A percentile compares a stretch with the other conserved stretches of the same genome.
phyloP scores from a whole-genome alignment of 768 basidiomycete genomes.

The Ramaria sp. region DNA sequence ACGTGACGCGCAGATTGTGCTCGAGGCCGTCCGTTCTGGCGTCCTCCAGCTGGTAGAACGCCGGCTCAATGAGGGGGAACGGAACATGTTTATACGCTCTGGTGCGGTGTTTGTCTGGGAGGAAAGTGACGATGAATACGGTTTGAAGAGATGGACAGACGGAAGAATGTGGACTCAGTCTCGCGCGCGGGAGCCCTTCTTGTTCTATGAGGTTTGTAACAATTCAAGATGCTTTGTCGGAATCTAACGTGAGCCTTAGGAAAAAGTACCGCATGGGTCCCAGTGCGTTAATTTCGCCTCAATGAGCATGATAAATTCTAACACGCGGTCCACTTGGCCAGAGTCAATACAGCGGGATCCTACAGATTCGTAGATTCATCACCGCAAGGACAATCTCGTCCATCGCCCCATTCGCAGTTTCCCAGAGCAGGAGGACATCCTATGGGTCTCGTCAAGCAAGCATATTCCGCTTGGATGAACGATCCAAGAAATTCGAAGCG shows the following conservation, averaged over 20 bases:
- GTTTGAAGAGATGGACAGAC: slow-evolving; percentile 62
- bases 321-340: not conserved
- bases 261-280: slow-evolving; percentile 4
- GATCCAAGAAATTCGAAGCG: slow-evolving; percentile 33
- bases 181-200: slow-evolving; percentile 57
- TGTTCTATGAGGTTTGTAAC: slow-evolving; percentile 45
- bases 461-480: slow-evolving; percentile 57
- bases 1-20: slow-evolving; percentile 52
- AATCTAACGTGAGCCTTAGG: not conserved
- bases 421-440: slow-evolving; percentile 44
- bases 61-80: slow-evolving; percentile 51
- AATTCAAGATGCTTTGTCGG: not conserved
- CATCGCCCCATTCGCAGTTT: slow-evolving; percentile 46
- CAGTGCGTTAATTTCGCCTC: slow-evolving; percentile 4
- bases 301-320: not conserved
- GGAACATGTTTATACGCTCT: slow-evolving; percentile 41
- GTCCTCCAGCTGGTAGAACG: slow-evolving; percentile 37
- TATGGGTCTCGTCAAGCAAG: slow-evolving; percentile 53
- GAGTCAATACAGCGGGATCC: slow-evolving; percentile 9
- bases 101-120: slow-evolving; percentile 64
- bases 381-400: slow-evolving; percentile 35
- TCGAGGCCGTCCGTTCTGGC: slow-evolving; percentile 53
- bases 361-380: slow-evolving; percentile 51
- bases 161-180: slow-evolving; percentile 61
- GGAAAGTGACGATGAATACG: slow-evolving; percentile 54